A percentile compares a stretch with the other conserved stretches of the same genome.
Conservation (phyloP, 2,329 filamentous ascomycete genomes). For the Apiospora koreana region DNA sequence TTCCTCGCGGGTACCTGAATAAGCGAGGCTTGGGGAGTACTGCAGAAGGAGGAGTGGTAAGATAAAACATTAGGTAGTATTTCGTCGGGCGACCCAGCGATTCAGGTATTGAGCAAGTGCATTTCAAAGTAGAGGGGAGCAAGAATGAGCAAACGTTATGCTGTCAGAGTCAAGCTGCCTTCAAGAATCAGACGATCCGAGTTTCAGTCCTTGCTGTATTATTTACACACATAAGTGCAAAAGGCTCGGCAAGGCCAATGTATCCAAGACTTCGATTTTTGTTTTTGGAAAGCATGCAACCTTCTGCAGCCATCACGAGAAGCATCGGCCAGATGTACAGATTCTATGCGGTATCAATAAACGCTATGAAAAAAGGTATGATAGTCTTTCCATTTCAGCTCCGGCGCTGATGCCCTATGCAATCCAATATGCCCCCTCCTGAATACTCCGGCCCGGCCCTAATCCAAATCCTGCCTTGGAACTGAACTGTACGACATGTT, state of each 20-base stretch:
- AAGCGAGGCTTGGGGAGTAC: neutral
- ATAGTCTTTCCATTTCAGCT: neutral
- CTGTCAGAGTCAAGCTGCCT: neutral
- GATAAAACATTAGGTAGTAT: too few species aligned
- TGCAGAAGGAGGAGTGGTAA: neutral
- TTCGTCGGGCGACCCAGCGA: too few species aligned
- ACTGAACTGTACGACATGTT: neutral
- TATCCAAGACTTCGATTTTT: neutral
- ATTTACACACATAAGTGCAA: neutral
- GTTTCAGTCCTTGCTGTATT: neutral
- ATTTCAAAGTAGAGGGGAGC: neutral
- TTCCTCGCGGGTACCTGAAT: neutral
- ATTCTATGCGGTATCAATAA: conserved; percentile 12
- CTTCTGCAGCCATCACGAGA: neutral
- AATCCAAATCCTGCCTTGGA: neutral
- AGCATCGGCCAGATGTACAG: neutral
- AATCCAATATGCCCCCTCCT: neutral
- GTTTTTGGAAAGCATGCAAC: neutral
- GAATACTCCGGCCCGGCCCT: neutral
- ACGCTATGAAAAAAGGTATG: neutral
- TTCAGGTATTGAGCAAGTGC: neutral
- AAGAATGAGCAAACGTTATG: neutral
- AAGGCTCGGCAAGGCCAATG: neutral
- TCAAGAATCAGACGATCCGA: neutral
- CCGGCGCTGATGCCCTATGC: neutral